These are phyloP conservation scores for Penicillium goetzii DNA, from an alignment of 495 filamentous ascomycete genomes.

Conservation along the genomic window DNA sequence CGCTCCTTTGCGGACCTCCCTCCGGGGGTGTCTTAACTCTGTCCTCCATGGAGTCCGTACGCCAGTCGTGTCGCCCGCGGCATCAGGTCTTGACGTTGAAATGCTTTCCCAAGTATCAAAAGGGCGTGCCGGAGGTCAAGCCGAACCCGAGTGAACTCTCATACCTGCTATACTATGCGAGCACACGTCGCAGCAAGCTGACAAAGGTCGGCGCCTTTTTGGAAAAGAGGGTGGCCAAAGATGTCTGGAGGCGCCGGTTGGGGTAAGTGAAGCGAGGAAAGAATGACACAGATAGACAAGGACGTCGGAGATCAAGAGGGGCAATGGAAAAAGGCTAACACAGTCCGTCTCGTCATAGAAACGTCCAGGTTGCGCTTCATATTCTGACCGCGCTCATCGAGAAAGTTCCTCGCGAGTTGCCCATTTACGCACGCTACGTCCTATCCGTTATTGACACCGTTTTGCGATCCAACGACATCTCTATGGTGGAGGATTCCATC, in stretches of 20 bases:
- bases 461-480: constrained; percentile 77
- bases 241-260: constrained; percentile 79
- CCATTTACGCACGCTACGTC: constrained; percentile 80
- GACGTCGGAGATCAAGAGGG: neutral
- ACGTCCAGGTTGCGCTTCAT: constrained; percentile 90
- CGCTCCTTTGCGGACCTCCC: constrained; percentile 15
- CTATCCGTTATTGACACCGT: constrained; percentile 78
- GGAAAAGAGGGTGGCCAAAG: constrained; percentile 84
- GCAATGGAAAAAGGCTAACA: constrained; percentile 12
- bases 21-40: constrained; percentile 12
- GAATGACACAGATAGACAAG: neutral
- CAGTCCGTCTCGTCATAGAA: constrained; percentile 53
- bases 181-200: constrained; percentile 88
- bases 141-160: constrained; percentile 93
- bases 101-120: constrained; percentile 88
- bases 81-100: constrained; percentile 92
- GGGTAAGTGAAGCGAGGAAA: constrained; percentile 60
- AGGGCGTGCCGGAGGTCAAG: constrained; percentile 85
- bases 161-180: constrained; percentile 93
- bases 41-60: constrained; percentile 58
- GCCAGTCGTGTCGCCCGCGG: constrained; percentile 75
- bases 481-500: constrained; percentile 85
- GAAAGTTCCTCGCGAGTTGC: constrained; percentile 85
- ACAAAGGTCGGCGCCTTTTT: constrained; percentile 91
- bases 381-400: constrained; percentile 88